phyloP scores from a whole-genome alignment of 306 rosid genomes.

The Mucuna pruriens region DNA sequence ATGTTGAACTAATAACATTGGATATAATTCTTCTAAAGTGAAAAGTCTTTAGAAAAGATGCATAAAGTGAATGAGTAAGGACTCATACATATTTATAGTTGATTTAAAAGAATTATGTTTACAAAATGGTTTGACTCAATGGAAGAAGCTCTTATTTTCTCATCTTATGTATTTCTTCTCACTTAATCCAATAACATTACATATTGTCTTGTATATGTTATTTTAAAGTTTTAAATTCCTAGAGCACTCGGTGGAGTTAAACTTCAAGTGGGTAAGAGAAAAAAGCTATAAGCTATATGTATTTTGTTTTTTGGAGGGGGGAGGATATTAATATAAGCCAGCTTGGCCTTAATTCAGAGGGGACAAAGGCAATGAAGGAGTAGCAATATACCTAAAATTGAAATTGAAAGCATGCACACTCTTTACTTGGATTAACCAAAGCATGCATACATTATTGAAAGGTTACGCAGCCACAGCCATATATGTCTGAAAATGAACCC shows the following conservation, averaged over 20 bases:
- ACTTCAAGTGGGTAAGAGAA: slow-evolving; percentile 26
- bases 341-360: slow-evolving; percentile 23
- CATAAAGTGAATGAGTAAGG: background rate
- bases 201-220: background rate
- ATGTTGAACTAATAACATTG: background rate
- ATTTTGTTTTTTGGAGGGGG: background rate
- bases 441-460: slow-evolving; percentile 42
- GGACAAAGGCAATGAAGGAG: slow-evolving; percentile 29
- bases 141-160: background rate
- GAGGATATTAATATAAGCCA: background rate
- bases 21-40: background rate
- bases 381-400: slow-evolving; percentile 34
- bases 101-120: background rate
- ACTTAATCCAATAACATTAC: background rate
- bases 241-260: background rate
- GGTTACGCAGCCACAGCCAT: slow-evolving; percentile 30
- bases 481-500: slow-evolving; percentile 3
- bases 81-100: background rate
- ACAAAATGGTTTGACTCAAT: background rate
- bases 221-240: background rate
- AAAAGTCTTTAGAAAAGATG: too few species aligned
- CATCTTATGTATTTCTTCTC: background rate
- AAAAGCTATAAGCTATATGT: slow-evolving; percentile 33
- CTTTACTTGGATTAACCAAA: slow-evolving; percentile 30
- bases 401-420: slow-evolving; percentile 40